Evolutionary conservation across 768 basidiomycete genomes (phyloP), one percentile per base, ranked within the genome.

Genomic region (Lentinula lateritia): DNA sequence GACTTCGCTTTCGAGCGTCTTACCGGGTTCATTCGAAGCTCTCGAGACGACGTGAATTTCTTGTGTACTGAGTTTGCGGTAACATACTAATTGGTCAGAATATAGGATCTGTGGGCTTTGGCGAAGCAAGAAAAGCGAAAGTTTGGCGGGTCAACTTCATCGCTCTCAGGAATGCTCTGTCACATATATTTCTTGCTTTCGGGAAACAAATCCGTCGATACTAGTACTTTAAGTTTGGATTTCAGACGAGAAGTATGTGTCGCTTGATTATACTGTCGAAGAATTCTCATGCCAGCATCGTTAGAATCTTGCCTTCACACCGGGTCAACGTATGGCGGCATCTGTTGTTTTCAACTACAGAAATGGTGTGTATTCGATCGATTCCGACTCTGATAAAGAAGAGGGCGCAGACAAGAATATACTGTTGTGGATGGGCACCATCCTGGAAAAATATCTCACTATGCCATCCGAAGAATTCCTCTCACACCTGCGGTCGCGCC

Each of bases 151-250:
- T 95, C 93, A 3, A 98, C 95, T 0, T 96, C 94, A 7, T 94
- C 93, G 1, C 72, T 97, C 56, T 88, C 93, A 0, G 87, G 90
- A 39, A 85, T 95, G 67, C 78, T 97, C 46, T 80, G 85, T 48
- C 94, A 98, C 52, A 84, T 96, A 16, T 98, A 97, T 70, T 93
- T 93, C 69, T 79, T 94, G 16, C 77, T 97, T 5, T 94, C 92
- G 23, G 83, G 83, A 18, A 82, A 88, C 64, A 89, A 85, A 67
- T 72, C 74, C 0, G 80, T 93, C 28, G 85, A 95, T 68, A 81
- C 81, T 2, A 74, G 77, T 6, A 75, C 74, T 23, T 71, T 97
- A 48, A 91, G 88, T 66, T 71, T 72, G 13, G 76, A 75, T 1
- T 97, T 93, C 68, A 66, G 68, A 2, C 68, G 72, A 15, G 82